These are phyloP conservation scores for Microcyclospora pomicola DNA, from an alignment of 2,329 filamentous ascomycete genomes.

Conservation along the genomic window DNA sequence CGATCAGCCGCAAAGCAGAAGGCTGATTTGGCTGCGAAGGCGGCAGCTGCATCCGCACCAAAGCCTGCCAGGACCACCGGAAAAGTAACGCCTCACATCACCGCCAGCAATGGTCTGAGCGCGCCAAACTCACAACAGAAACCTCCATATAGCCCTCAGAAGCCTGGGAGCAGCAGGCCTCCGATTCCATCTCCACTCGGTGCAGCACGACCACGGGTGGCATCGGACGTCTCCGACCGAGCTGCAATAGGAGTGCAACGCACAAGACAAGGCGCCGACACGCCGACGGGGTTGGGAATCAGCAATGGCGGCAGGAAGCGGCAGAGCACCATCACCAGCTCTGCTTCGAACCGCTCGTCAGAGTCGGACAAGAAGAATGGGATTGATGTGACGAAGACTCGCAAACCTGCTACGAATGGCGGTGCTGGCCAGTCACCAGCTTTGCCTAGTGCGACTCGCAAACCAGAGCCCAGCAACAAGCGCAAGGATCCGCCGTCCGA, in stretches of 20 bases:
- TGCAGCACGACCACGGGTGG: slow-evolving; percentile 47
- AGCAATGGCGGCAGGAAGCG: slow-evolving; percentile 25
- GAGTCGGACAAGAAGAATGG: slow-evolving; percentile 7
- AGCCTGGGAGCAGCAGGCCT: slow-evolving; percentile 35
- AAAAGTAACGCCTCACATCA: slow-evolving; percentile 13
- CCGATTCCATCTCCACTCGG: slow-evolving; percentile 49
- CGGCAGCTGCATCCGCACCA: slow-evolving; percentile 9
- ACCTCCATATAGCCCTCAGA: slow-evolving; percentile 24
- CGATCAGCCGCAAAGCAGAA: background rate
- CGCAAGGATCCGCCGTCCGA: slow-evolving; percentile 8
- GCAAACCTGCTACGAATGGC: slow-evolving; percentile 15
- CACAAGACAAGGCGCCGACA: slow-evolving; percentile 24
- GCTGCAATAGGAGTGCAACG: slow-evolving; percentile 14
- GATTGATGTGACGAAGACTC: slow-evolving; percentile 2
- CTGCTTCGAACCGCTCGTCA: slow-evolving; percentile 9
- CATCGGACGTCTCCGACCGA: slow-evolving; percentile 36
- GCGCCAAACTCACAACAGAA: slow-evolving; percentile 18
- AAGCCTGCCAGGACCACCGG: slow-evolving; percentile 10
- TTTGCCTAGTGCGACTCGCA: slow-evolving; percentile 17
- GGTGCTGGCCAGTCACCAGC: slow-evolving; percentile 6
- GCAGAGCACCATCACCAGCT: slow-evolving; percentile 20
- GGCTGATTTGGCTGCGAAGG: slow-evolving; percentile 6
- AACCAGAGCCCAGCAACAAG: slow-evolving; percentile 20
- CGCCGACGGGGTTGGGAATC: slow-evolving; percentile 27
- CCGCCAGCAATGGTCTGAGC: slow-evolving; percentile 7